Base-by-base conservation (phyloP, 805 yeast species). In the Candida dajiaensis region DNA sequence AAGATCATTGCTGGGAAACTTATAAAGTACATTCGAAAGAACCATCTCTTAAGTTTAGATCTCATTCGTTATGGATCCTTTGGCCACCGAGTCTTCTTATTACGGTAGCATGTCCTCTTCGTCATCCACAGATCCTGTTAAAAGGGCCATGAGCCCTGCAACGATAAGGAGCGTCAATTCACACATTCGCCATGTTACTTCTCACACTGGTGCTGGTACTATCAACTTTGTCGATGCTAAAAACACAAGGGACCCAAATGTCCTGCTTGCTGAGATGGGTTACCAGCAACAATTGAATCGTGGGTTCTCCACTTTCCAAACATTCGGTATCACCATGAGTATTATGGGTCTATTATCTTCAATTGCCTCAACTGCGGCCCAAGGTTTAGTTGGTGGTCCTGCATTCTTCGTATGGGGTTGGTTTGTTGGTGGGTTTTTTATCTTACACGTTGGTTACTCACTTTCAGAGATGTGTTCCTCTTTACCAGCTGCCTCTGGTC, bases 401-500 rank as follows among this genome's bases (percentile, higher is more conserved):
- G 79, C 74, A 12, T 55, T 59, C 11, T 69, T 81, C 45, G 71
- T 81, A 6, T 83, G 89, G 89, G 83, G 85, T 25, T 83, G 89
- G 89, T 63, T 79, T 31, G 54, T 78, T 11, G 73, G 84, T 29
- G 75, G 81, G 12, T 50, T 70, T 8, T 74, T 80, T 55, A 76
- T 82, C 43, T 57, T 81, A 45, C 58, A 68, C 4, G 72, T 79
- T 13, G 87, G 85, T 16, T 50, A 73, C 20, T 70, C 81, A 6
- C 73, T 83, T 77, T 69, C 83, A 15, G 83, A 80, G 54, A 62
- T 81, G 42, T 83, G 83, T 3, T 73, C 81, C 19, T 72, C 86
- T 2, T 72, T 79, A 52, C 89, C 89, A 20, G 83, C 88, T 3
- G 74, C 83, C 11, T 88, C 89, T 39, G 89, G 89, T 15, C 68